phyloP scores from a whole-genome alignment of 768 basidiomycete species.

The Termitomyces sp. region DNA sequence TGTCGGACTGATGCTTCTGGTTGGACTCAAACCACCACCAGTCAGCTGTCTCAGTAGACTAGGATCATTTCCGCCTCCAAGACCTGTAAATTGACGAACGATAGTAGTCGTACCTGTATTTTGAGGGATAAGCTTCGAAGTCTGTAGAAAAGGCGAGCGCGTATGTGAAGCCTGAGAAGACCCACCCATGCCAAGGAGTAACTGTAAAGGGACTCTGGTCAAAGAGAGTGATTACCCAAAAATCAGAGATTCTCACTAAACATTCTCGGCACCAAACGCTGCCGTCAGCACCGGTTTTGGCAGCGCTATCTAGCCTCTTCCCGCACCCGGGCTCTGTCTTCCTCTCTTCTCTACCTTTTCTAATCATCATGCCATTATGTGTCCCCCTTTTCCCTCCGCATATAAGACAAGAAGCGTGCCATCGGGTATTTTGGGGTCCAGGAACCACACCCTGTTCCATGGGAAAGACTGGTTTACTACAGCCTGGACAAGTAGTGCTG shows the following conservation, averaged over 20 bases:
- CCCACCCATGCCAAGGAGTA: slow-evolving; percentile 49
- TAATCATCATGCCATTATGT: slow-evolving; percentile 28
- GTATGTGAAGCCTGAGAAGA: slow-evolving; percentile 53
- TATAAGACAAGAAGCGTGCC: slow-evolving; percentile 76
- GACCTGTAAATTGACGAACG: slow-evolving; percentile 71
- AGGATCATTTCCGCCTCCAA: slow-evolving; percentile 39
- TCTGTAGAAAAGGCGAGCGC: slow-evolving; percentile 41
- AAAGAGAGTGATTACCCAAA: neutral
- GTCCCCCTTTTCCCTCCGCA: slow-evolving; percentile 73
- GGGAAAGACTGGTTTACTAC: slow-evolving; percentile 65
- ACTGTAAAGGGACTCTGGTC: slow-evolving; percentile 29
- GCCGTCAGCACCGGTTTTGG: slow-evolving; percentile 66
- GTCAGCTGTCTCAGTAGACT: slow-evolving; percentile 55
- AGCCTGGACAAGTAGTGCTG: slow-evolving; percentile 68
- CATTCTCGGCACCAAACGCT: slow-evolving; percentile 86
- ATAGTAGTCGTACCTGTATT: slow-evolving; percentile 69
- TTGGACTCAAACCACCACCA: slow-evolving; percentile 64
- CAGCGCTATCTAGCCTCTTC: slow-evolving; percentile 80
- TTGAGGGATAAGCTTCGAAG: slow-evolving; percentile 46
- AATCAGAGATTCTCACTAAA: slow-evolving; percentile 43
- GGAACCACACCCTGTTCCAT: slow-evolving; percentile 88
- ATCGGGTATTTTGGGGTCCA: slow-evolving; percentile 77
- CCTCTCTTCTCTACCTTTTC: slow-evolving; percentile 39
- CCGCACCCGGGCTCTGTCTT: slow-evolving; percentile 73
- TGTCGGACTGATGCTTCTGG: slow-evolving; percentile 72